phyloP scores from a whole-genome alignment of 106 monocot species.

The Iris macrosiphon region DNA sequence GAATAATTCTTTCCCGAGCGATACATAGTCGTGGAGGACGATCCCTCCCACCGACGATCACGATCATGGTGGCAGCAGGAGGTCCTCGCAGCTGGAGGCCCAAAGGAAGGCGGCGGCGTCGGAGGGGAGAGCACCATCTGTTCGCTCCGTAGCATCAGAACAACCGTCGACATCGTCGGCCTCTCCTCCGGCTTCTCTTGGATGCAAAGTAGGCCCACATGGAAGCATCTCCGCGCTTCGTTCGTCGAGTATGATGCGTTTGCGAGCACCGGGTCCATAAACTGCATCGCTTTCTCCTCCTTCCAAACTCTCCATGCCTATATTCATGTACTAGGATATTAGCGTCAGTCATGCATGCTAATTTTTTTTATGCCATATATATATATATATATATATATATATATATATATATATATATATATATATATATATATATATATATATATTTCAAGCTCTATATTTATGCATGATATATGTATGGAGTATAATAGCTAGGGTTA shows the following conservation, averaged over 20 bases:
- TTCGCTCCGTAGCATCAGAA: slow-evolving; percentile 29
- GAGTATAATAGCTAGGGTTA: not conserved
- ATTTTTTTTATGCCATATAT: not conserved
- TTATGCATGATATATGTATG: not conserved
- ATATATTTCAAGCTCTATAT: not conserved
- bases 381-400: not conserved
- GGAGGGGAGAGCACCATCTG: slow-evolving; percentile 22
- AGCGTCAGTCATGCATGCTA: not conserved
- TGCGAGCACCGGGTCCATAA: slow-evolving; percentile 37
- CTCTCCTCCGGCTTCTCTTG: slow-evolving; percentile 7
- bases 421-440: too few species aligned
- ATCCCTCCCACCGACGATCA: not conserved
- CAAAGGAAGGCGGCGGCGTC: slow-evolving; percentile 14
- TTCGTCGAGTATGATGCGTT: not conserved
- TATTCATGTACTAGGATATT: not conserved
- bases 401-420: not conserved
- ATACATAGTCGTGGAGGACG: slow-evolving; percentile 1
- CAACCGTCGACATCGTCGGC: not conserved
- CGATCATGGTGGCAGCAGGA: too few species aligned
- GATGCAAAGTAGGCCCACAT: slow-evolving; percentile 10
- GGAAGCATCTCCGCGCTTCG: not conserved
- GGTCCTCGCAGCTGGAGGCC: too few species aligned
- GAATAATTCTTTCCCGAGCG: slow-evolving; percentile 9
- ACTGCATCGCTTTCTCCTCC: slow-evolving; percentile 27
- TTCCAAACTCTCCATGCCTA: slow-evolving; percentile 68